These are phyloP conservation scores for Plasmodium vivax DNA, from an alignment of 169 alveolate genomes.

Conservation along the genomic window DNA sequence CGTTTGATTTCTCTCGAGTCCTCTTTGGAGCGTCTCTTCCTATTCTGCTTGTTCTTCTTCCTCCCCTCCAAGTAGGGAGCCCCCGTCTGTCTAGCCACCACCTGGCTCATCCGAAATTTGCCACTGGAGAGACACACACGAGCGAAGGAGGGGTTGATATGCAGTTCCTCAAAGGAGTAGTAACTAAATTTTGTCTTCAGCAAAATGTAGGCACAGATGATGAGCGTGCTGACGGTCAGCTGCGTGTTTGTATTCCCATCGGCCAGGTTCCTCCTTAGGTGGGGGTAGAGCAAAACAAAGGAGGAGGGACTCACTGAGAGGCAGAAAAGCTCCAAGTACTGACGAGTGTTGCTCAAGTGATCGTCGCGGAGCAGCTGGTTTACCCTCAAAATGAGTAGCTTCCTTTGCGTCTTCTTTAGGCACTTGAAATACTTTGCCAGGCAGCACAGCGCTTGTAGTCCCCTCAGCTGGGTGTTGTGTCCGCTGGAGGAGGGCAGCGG, in stretches of 20 bases:
- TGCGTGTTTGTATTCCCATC: constrained; percentile 1
- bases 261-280: constrained; percentile 2
- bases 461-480: constrained; percentile 73
- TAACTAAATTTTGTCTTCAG: constrained; percentile 21
- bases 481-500: constrained; percentile 79
- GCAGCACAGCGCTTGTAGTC: constrained; percentile 76
- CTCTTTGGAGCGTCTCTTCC: neutral
- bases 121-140: neutral
- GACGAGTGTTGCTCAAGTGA: constrained; percentile 38
- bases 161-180: constrained; percentile 32
- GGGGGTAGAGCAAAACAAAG: constrained; percentile 33
- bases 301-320: constrained; percentile 30
- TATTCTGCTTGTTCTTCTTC: neutral
- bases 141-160: constrained; percentile 11
- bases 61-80: neutral
- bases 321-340: constrained; percentile 46
- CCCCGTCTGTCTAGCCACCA: neutral
- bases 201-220: constrained; percentile 17
- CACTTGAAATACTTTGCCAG: constrained; percentile 49
- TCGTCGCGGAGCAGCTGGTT: constrained; percentile 21
- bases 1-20: constrained; percentile 14
- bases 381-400: constrained; percentile 12
- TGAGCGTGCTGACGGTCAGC: constrained; percentile 11
- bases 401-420: constrained; percentile 8
- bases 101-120: neutral